phyloP scores from a whole-genome alignment of 2,329 filamentous ascomycete genomes.

The Huntiella savannae region DNA sequence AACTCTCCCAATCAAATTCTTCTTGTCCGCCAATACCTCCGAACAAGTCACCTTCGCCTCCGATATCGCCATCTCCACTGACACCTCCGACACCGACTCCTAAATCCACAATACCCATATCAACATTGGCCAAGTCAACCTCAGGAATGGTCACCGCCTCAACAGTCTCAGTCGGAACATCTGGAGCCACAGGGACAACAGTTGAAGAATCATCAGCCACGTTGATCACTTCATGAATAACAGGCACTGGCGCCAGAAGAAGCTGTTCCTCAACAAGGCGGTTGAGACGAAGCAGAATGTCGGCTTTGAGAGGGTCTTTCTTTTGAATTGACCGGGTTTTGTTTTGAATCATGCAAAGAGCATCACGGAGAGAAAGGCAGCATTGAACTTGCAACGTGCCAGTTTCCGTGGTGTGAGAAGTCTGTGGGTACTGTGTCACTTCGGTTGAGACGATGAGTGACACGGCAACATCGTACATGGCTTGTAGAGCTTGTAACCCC shows the following conservation, averaged over 20 bases:
- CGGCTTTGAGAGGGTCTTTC: slow-evolving; percentile 36
- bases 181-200: slow-evolving; percentile 3
- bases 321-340: slow-evolving; percentile 37
- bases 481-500: slow-evolving; percentile 35
- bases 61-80: slow-evolving; percentile 2
- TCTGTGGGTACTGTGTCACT: slow-evolving; percentile 23
- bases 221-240: slow-evolving; percentile 21
- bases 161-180: slow-evolving; percentile 20
- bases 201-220: slow-evolving; percentile 13
- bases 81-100: not conserved
- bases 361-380: slow-evolving; percentile 37
- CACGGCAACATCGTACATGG: slow-evolving; percentile 50
- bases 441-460: slow-evolving; percentile 52
- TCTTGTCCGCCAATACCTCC: slow-evolving; percentile 8
- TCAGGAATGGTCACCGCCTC: slow-evolving; percentile 17
- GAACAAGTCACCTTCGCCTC: slow-evolving; percentile 9
- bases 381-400: slow-evolving; percentile 21
- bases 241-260: slow-evolving; percentile 22
- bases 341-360: slow-evolving; percentile 38
- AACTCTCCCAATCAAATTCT: slow-evolving; percentile 10
- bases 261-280: slow-evolving; percentile 48
- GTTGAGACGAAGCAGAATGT: slow-evolving; percentile 43
- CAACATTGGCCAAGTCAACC: not conserved
- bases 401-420: slow-evolving; percentile 18
- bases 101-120: slow-evolving; percentile 9